Evolutionary conservation across 306 rosid species (phyloP), one percentile per base, ranked within the genome.

Genomic region (Rubus idaeus): DNA sequence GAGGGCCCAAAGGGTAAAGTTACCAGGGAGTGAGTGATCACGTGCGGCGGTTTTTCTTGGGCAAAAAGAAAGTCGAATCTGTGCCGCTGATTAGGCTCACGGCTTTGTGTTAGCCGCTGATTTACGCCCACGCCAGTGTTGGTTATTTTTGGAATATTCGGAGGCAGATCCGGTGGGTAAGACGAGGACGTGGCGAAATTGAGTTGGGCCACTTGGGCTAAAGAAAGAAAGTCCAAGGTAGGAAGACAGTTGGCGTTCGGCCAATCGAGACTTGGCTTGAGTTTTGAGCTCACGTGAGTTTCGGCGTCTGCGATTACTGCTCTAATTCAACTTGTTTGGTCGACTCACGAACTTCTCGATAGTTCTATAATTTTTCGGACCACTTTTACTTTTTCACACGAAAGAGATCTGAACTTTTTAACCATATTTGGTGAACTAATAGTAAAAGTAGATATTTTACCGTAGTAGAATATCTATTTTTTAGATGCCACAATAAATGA

Each of bases 71-170:
- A 80, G 67, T 44, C 4, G 30, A 70, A 57, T 23, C 53, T 5
- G 37, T 11, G 86, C 90, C 83, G 89, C 81, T 26, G 84, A 52
- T 69, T 83, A 37, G 0, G 5, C 37, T 40, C 47, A 10, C 67
- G 55, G 65, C 57, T 78, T 53, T 45, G 72, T 46, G 6, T 65
- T 17, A 52, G 79, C 87, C 82, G 81, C 81, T 78, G 82, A 68
- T 83, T 83, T 76, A 45, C 16, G 18, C 5, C 42, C 6, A 18
- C 0, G 23, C 35, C 14, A 23, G 10, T 4, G 2, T 1, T 60
- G 8, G 17, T 41, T 23, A 5, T 10, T 10, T 60, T 20, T 6
- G 44, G 81, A 56, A 75, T 79, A 79, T 83, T 65, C 75, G 37
- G 40, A 16, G 23, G 0, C 5, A 40, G 65, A 82, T 77, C 10